Conservation (phyloP, 2,329 filamentous ascomycete species). For the Cercospora citrullina region DNA sequence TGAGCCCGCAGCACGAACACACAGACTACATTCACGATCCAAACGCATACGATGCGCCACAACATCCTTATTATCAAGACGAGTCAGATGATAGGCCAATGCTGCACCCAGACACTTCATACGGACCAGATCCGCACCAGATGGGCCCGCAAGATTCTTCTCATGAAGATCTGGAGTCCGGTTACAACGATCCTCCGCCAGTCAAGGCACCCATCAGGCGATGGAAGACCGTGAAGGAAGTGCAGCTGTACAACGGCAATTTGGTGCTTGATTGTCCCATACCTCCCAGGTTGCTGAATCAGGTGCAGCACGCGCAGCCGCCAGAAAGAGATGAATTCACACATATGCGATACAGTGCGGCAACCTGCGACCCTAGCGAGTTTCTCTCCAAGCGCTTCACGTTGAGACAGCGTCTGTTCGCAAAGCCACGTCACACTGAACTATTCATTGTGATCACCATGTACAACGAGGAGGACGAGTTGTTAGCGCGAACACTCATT, state of each 20-base stretch:
- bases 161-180: constrained; percentile 37
- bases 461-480: constrained; percentile 98
- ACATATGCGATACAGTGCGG: constrained; percentile 90
- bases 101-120: constrained; percentile 62
- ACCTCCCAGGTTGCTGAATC: constrained; percentile 80
- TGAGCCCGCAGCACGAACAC: constrained; percentile 71
- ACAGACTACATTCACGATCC: constrained; percentile 80
- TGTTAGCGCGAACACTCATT: constrained; percentile 93
- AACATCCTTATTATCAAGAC: constrained; percentile 60
- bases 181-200: constrained; percentile 47
- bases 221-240: constrained; percentile 99
- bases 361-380: constrained; percentile 86
- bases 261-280: constrained; percentile 95
- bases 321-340: constrained; percentile 86
- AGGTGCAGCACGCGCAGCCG: constrained; percentile 77
- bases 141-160: constrained; percentile 44
- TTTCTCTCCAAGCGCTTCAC: constrained; percentile 91
- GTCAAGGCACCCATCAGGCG: constrained; percentile 69
- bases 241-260: constrained; percentile 91
- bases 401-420: constrained; percentile 85
- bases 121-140: constrained; percentile 60
- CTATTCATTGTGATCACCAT: constrained; percentile 96
- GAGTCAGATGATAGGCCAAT: constrained; percentile 76
- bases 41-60: constrained; percentile 36
- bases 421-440: constrained; percentile 88